These are phyloP conservation scores for Hysterium pulicare DNA, from an alignment of 2,329 filamentous ascomycete genomes.

Conservation along the genomic window DNA sequence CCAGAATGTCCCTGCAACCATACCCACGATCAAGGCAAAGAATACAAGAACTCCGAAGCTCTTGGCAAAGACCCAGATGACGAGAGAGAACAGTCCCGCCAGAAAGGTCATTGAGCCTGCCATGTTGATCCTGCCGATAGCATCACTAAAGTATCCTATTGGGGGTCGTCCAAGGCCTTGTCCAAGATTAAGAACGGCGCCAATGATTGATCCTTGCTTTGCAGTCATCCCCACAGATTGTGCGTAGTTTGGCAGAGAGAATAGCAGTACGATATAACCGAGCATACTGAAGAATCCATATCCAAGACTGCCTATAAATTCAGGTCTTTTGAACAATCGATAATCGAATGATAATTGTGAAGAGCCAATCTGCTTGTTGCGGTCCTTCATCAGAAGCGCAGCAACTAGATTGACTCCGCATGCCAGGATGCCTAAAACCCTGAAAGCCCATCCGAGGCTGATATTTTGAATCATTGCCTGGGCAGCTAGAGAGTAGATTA, in stretches of 20 bases:
- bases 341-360: conserved; percentile 65
- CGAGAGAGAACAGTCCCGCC: conserved; percentile 62
- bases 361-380: conserved; percentile 69
- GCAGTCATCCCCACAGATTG: conserved; percentile 63
- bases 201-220: conserved; percentile 66
- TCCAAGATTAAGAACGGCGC: conserved; percentile 68
- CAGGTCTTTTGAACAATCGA: conserved; percentile 56
- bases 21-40: conserved; percentile 64
- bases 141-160: conserved; percentile 70
- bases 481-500: conserved; percentile 64
- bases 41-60: conserved; percentile 67
- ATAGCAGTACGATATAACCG: conserved; percentile 73
- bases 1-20: conserved; percentile 68
- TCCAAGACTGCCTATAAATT: conserved; percentile 62
- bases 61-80: conserved; percentile 70
- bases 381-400: conserved; percentile 63
- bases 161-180: conserved; percentile 67
- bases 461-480: conserved; percentile 66
- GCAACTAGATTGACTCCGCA: conserved; percentile 63
- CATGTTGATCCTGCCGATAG: conserved; percentile 69
- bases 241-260: conserved; percentile 72
- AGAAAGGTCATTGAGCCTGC: conserved; percentile 62
- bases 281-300: conserved; percentile 72
- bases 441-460: conserved; percentile 64
- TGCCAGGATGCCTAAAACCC: conserved; percentile 61